These are phyloP conservation scores for Fusarium continuum DNA, from an alignment of 2,329 filamentous ascomycete species.

Conservation along the genomic window DNA sequence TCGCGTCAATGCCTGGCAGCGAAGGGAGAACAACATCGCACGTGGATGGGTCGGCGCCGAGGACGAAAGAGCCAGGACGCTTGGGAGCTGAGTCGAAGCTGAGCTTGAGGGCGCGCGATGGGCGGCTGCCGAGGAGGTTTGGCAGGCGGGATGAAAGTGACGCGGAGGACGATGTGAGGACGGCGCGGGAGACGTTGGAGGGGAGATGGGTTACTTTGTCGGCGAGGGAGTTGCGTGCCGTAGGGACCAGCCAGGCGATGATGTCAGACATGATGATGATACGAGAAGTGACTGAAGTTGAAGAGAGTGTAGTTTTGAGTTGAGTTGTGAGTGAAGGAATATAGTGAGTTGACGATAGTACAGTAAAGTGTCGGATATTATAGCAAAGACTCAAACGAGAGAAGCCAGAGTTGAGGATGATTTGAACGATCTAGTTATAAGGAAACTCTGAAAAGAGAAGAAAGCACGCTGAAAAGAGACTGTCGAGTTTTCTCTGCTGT, in stretches of 20 bases:
- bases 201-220: constrained; percentile 47
- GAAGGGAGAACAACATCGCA: constrained; percentile 52
- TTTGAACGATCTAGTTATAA: not conserved
- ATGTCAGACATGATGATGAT: constrained; percentile 41
- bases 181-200: constrained; percentile 45
- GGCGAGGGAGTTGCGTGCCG: constrained; percentile 46
- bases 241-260: constrained; percentile 54
- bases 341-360: constrained; percentile 9
- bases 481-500: not conserved
- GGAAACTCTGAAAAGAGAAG: not conserved
- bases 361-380: not conserved
- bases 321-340: constrained; percentile 9
- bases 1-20: constrained; percentile 47
- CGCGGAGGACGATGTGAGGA: constrained; percentile 39
- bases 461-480: constrained; percentile 31
- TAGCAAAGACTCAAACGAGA: constrained; percentile 38
- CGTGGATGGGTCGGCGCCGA: constrained; percentile 49
- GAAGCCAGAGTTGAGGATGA: constrained; percentile 20
- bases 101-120: constrained; percentile 48
- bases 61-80: constrained; percentile 49
- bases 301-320: constrained; percentile 12
- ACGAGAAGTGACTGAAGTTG: not conserved
- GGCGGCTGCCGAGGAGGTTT: constrained; percentile 39
- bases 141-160: constrained; percentile 45
- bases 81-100: constrained; percentile 49